phyloP scores from a whole-genome alignment of 2,329 filamentous ascomycete species.

The Claviceps africana region DNA sequence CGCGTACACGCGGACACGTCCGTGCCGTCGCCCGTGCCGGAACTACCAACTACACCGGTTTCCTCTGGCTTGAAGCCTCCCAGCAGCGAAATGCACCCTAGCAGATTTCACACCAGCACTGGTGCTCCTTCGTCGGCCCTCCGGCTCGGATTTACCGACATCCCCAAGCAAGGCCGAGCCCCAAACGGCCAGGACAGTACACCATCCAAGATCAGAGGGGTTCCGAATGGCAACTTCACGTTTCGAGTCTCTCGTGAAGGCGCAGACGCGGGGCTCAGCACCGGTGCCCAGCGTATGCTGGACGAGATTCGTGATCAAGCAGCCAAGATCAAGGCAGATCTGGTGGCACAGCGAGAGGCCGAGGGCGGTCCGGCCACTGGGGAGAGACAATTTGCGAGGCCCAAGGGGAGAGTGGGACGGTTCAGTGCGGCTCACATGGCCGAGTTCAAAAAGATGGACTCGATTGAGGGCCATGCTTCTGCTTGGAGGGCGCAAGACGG shows the following conservation, averaged over 20 bases:
- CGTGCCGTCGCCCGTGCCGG: constrained; percentile 23
- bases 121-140: constrained; percentile 68
- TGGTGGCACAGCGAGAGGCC: constrained; percentile 47
- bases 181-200: constrained; percentile 31
- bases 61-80: constrained; percentile 55
- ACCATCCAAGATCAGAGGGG: constrained; percentile 42
- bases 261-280: constrained; percentile 40
- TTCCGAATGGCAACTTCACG: constrained; percentile 47
- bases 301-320: constrained; percentile 59
- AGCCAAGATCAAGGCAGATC: constrained; percentile 52
- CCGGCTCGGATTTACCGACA: constrained; percentile 67
- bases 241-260: constrained; percentile 51
- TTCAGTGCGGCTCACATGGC: constrained; percentile 79
- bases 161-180: constrained; percentile 36
- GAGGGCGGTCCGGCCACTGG: constrained; percentile 27
- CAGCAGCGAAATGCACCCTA: constrained; percentile 80
- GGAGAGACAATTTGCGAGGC: constrained; percentile 60
- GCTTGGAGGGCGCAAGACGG: constrained; percentile 50
- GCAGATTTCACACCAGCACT: constrained; percentile 62
- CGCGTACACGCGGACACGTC: constrained; percentile 11
- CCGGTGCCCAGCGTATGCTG: constrained; percentile 47
- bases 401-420: constrained; percentile 63
- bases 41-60: constrained; percentile 45
- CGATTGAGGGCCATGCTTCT: constrained; percentile 76
- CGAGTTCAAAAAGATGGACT: constrained; percentile 96